Percentiles rank a stretch among this genome's conserved stretches.
Evolutionary conservation across 2,329 filamentous ascomycete species (phyloP).

Genomic region (Daldinia sp.): DNA sequence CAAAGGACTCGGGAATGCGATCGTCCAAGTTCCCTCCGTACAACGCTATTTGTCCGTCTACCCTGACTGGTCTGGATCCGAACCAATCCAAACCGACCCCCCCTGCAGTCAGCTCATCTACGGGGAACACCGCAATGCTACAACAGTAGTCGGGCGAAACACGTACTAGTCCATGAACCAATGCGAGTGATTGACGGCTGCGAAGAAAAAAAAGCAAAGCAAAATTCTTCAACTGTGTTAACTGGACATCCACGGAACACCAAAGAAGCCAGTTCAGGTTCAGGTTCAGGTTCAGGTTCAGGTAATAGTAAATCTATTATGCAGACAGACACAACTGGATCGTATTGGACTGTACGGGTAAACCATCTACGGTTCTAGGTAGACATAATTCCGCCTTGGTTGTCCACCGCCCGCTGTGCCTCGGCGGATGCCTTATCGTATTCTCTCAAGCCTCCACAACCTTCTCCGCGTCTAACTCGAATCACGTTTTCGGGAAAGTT

Average conservation of each 20-base stretch:
- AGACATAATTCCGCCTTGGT: conserved; percentile 25
- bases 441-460: conserved; percentile 5
- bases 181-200: conserved; percentile 8
- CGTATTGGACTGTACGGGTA: not conserved
- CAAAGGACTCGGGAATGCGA: conserved; percentile 19
- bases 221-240: conserved; percentile 9
- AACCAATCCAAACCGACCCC: conserved; percentile 1
- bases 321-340: conserved; percentile 14
- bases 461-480: conserved; percentile 8
- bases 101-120: conserved; percentile 31
- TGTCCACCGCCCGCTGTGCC: conserved; percentile 14
- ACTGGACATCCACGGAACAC: conserved; percentile 8
- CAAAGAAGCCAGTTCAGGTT: conserved; percentile 10
- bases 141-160: conserved; percentile 30
- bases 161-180: conserved; percentile 16
- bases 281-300: not conserved
- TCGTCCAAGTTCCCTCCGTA: conserved; percentile 21
- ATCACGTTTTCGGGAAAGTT: conserved; percentile 5
- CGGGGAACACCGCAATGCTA: conserved; percentile 5
- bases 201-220: conserved; percentile 20
- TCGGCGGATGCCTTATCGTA: conserved; percentile 23
- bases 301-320: not conserved
- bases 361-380: not conserved
- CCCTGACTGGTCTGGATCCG: conserved; percentile 20
- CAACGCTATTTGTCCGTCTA: conserved; percentile 13